phyloP scores from a whole-genome alignment of 129 eudicot genomes.

The Smallanthus sonchifolius region DNA sequence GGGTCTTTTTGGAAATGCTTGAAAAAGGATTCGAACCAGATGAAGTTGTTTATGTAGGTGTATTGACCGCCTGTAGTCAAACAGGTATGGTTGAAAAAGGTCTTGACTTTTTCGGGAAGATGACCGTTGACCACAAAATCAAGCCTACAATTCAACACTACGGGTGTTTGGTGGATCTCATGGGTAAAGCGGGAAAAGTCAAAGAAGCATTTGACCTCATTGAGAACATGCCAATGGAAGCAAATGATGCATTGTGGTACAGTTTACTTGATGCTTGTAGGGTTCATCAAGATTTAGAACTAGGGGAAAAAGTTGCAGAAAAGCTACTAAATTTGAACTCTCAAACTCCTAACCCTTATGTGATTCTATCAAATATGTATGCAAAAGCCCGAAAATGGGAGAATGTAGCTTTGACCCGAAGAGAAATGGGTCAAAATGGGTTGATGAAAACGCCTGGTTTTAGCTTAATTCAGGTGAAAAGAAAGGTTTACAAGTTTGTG shows the following conservation, averaged over 20 bases:
- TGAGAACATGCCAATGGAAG: constrained; percentile 49
- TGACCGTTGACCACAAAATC: constrained; percentile 40
- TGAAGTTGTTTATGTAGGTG: constrained; percentile 42
- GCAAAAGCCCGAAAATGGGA: constrained; percentile 47
- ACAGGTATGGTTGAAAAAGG: constrained; percentile 44
- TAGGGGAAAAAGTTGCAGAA: constrained; percentile 35
- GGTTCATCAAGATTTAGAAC: constrained; percentile 30
- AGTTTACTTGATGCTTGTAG: constrained; percentile 44
- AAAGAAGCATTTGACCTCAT: constrained; percentile 40
- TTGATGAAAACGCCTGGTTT: constrained; percentile 40
- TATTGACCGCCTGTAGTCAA: constrained; percentile 42
- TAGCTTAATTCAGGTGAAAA: constrained; percentile 36
- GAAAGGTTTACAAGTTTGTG: constrained; percentile 40
- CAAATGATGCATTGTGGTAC: constrained; percentile 44
- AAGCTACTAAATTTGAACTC: constrained; percentile 19
- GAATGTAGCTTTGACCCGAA: constrained; percentile 35
- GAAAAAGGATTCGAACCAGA: constrained; percentile 41
- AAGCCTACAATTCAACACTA: constrained; percentile 49
- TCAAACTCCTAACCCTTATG: constrained; percentile 22
- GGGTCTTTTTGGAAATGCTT: constrained; percentile 34
- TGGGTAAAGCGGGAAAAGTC: constrained; percentile 46
- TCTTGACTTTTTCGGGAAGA: constrained; percentile 29
- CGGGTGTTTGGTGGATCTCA: constrained; percentile 51
- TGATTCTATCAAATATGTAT: constrained; percentile 44
- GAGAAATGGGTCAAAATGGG: constrained; percentile 26